Conservation (phyloP, 2,329 filamentous ascomycete genomes). For the Simplicillium aogashimaense region DNA sequence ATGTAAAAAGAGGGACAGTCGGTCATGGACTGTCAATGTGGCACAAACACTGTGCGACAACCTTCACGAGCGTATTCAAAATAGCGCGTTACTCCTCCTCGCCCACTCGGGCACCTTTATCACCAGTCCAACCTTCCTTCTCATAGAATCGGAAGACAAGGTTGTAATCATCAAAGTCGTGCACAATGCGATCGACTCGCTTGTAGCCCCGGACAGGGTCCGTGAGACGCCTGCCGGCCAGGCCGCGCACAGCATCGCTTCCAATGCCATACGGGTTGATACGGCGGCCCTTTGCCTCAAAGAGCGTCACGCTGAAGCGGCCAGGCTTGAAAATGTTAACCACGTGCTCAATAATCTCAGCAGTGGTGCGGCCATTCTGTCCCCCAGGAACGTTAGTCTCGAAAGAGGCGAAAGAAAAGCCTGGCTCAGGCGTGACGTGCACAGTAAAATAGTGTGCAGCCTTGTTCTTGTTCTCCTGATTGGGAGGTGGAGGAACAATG, state of each 20-base stretch:
- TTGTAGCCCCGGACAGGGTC: conserved; percentile 80
- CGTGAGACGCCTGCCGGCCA: conserved; percentile 43
- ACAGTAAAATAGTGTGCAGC: conserved; percentile 92
- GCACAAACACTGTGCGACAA: no score
- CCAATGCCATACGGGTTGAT: conserved; percentile 30
- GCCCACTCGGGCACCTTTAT: conserved; percentile 42
- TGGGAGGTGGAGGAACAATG: conserved; percentile 70
- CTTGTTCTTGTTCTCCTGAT: conserved; percentile 33
- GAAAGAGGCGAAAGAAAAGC: conserved; percentile 96
- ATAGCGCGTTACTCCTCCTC: conserved; percentile 29
- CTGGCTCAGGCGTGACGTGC: conserved; percentile 92
- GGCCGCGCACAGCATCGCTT: conserved; percentile 25
- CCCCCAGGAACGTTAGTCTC: conserved; percentile 94
- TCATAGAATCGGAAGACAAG: conserved; percentile 96
- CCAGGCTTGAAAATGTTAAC: conserved; percentile 94
- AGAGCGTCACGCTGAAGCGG: conserved; percentile 94
- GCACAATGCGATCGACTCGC: conserved; percentile 86
- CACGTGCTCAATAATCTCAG: conserved; percentile 86
- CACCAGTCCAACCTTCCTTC: conserved; percentile 63
- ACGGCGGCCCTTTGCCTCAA: conserved; percentile 67
- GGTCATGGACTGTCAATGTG: no score
- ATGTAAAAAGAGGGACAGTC: no score
- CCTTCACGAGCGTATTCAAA: no score
- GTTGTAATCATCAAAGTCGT: conserved; percentile 96
- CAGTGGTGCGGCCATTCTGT: conserved; percentile 79